Conservation (phyloP, 2,329 filamentous ascomycete genomes). For the Talaromyces sp. region DNA sequence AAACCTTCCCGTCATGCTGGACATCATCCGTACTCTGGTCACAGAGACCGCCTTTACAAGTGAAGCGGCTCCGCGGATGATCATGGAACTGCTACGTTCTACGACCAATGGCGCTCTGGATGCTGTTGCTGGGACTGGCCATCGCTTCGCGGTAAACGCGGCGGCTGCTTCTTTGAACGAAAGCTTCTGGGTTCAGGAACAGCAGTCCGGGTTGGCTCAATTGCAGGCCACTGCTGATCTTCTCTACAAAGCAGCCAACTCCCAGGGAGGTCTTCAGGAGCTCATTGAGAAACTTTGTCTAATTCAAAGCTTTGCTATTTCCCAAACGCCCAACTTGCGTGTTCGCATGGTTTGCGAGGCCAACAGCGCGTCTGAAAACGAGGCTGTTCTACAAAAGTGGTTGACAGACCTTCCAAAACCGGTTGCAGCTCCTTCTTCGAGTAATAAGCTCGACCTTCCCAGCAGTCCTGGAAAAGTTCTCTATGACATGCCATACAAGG, state of each 20-base stretch:
- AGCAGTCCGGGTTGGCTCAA: constrained; percentile 85
- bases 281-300: constrained; percentile 77
- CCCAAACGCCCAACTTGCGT: constrained; percentile 62
- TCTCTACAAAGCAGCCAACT: constrained; percentile 60
- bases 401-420: constrained; percentile 54
- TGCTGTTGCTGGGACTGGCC: constrained; percentile 83
- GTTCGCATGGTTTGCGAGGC: constrained; percentile 79
- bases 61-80: constrained; percentile 71
- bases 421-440: constrained; percentile 29
- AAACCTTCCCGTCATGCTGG: constrained; percentile 87
- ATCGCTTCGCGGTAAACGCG: constrained; percentile 77
- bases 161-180: constrained; percentile 74
- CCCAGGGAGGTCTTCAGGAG: constrained; percentile 64
- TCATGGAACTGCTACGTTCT: constrained; percentile 79
- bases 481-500: constrained; percentile 92
- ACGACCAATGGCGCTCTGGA: constrained; percentile 87
- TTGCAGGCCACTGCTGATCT: constrained; percentile 77
- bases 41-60: constrained; percentile 86
- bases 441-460: constrained; percentile 25
- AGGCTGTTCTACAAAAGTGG: constrained; percentile 66
- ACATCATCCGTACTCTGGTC: constrained; percentile 73
- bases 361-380: constrained; percentile 66
- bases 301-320: constrained; percentile 74
- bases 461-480: constrained; percentile 61
- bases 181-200: constrained; percentile 68